These are phyloP conservation scores for Wickerhamomyces alni DNA, from an alignment of 805 yeast species.

Conservation along the genomic window DNA sequence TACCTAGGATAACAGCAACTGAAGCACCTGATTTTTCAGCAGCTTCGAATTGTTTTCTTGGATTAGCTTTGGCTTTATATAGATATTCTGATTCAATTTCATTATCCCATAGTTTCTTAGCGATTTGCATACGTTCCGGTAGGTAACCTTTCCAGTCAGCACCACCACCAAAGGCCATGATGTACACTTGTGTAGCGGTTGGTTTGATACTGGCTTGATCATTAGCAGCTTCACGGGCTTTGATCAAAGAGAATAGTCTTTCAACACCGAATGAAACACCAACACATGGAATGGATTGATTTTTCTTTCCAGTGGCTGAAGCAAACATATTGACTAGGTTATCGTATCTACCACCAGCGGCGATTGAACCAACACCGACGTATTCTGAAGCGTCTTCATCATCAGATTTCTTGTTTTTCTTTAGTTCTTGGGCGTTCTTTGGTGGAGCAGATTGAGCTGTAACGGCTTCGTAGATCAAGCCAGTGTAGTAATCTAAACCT, in stretches of 20 bases:
- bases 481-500: constrained; percentile 97
- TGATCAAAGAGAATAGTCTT: constrained; percentile 84
- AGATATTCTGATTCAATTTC: constrained; percentile 89
- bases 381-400: constrained; percentile 93
- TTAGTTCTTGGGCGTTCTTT: constrained; percentile 62
- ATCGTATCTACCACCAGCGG: constrained; percentile 99
- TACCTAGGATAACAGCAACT: constrained; percentile 88
- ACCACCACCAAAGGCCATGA: constrained; percentile 99
- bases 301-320: constrained; percentile 72
- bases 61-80: constrained; percentile 89
- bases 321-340: constrained; percentile 95
- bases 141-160: constrained; percentile 92
- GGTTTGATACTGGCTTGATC: constrained; percentile 56
- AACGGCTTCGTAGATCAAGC: constrained; percentile 93
- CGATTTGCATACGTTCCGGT: constrained; percentile 83
- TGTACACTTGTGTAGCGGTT: constrained; percentile 84
- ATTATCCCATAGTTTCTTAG: constrained; percentile 78
- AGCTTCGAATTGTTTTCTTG: constrained; percentile 94
- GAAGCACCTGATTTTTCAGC: constrained; percentile 94
- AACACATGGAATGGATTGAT: constrained; percentile 86
- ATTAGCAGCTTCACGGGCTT: constrained; percentile 60
- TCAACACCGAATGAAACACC: constrained; percentile 98
- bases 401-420: constrained; percentile 40
- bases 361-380: constrained; percentile 97
- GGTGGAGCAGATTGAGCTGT: constrained; percentile 98